These are phyloP conservation scores for Phlyctochytrium arcticum DNA, from an alignment of 192 early-diverging fungal genomes.

Conservation along the genomic window DNA sequence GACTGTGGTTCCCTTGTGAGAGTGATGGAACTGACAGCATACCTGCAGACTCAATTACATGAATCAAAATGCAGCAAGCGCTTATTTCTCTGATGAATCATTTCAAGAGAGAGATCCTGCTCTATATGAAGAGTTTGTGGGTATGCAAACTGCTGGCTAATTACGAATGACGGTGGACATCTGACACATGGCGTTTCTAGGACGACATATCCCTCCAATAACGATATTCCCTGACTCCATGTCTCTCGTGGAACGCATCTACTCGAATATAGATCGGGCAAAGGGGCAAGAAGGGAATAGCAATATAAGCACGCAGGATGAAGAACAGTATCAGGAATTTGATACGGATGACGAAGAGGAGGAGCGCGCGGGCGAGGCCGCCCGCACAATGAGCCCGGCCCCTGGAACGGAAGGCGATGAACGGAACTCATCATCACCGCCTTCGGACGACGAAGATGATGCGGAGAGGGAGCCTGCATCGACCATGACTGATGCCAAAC, in stretches of 20 bases:
- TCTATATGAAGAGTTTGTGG: conserved; percentile 17
- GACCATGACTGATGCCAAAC: neutral
- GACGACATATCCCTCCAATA: neutral
- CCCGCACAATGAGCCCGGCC: neutral
- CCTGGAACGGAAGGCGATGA: no score
- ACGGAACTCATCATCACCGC: neutral
- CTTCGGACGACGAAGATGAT: neutral
- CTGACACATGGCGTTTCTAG: neutral
- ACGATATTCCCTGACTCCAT: neutral
- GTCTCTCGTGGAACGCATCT: conserved; percentile 12
- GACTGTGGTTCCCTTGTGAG: neutral
- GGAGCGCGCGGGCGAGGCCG: neutral
- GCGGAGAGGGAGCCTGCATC: neutral
- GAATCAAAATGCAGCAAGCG: neutral
- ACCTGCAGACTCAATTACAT: neutral
- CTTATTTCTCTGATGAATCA: conserved; percentile 8
- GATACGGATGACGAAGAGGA: conserved; percentile 6
- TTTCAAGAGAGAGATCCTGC: neutral
- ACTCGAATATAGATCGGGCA: conserved; percentile 2
- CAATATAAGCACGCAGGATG: neutral
- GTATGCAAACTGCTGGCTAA: neutral
- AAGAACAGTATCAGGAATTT: conserved; percentile 5
- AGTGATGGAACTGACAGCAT: no score
- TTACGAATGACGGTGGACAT: neutral
- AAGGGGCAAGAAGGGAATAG: neutral